phyloP scores from a whole-genome alignment of 768 basidiomycete genomes.

The Lentinula sp. region DNA sequence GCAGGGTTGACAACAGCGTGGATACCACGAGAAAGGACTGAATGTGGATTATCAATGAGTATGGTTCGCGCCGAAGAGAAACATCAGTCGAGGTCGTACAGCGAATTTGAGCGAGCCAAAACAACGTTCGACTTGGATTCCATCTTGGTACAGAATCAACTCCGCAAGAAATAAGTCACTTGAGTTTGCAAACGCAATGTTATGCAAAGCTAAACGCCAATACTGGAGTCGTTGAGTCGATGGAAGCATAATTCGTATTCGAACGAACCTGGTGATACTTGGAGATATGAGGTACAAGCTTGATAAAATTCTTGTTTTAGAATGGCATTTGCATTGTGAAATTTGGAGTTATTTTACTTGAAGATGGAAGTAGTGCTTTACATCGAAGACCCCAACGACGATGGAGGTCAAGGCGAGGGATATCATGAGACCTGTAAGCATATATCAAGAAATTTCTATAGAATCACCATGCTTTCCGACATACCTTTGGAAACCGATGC shows the following conservation, averaged over 20 bases:
- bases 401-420: slow-evolving; percentile 67
- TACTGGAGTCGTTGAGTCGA: slow-evolving; percentile 43
- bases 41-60: neutral
- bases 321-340: slow-evolving; percentile 8
- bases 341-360: slow-evolving; percentile 40
- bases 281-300: slow-evolving; percentile 89
- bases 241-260: neutral
- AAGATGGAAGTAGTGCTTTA: slow-evolving; percentile 85
- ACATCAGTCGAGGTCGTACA: slow-evolving; percentile 34
- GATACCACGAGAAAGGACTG: slow-evolving; percentile 80
- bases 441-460: neutral
- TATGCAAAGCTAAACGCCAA: slow-evolving; percentile 75
- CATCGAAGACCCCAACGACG: slow-evolving; percentile 69
- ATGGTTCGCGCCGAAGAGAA: neutral
- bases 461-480: neutral
- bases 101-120: slow-evolving; percentile 88
- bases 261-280: slow-evolving; percentile 73
- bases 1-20: slow-evolving; percentile 53
- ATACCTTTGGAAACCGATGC: slow-evolving; percentile 82
- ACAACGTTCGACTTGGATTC: slow-evolving; percentile 69
- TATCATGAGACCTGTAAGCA: slow-evolving; percentile 66
- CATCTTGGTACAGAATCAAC: slow-evolving; percentile 66
- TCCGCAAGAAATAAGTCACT: slow-evolving; percentile 79
- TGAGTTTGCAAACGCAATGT: slow-evolving; percentile 75
- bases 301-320: slow-evolving; percentile 8